These are phyloP conservation scores for Penicillium sp. DNA, from an alignment of 2,329 filamentous ascomycete species.

Conservation along the genomic window DNA sequence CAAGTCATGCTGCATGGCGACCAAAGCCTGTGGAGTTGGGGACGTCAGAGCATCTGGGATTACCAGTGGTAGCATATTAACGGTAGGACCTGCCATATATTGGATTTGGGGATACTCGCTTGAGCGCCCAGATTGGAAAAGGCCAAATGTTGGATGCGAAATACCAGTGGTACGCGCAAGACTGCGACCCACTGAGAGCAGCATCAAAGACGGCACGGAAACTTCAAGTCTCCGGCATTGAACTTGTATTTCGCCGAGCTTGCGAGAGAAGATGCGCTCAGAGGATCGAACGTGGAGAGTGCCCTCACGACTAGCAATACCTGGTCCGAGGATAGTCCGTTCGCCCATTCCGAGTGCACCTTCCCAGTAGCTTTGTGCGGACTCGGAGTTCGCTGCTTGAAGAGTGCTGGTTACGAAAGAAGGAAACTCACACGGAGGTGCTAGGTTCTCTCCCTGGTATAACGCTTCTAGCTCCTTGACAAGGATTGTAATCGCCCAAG, in stretches of 20 bases:
- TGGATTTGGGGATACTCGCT: slow-evolving; percentile 1
- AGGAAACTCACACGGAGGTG: not conserved
- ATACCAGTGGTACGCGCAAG: not conserved
- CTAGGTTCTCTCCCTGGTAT: not conserved
- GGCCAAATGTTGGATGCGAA: slow-evolving; percentile 3
- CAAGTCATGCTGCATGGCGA: slow-evolving; percentile 1
- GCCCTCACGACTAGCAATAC: not conserved
- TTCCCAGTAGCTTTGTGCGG: not conserved
- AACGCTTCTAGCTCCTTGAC: slow-evolving; percentile 6
- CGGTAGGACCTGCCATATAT: not conserved
- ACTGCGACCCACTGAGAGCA: not conserved
- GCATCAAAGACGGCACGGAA: slow-evolving; percentile 1
- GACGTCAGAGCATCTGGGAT: not conserved
- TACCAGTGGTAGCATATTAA: slow-evolving; percentile 3
- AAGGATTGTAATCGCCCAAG: slow-evolving; percentile 11
- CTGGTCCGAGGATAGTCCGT: not conserved
- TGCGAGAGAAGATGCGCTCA: not conserved
- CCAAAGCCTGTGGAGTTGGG: not conserved
- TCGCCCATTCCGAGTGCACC: not conserved
- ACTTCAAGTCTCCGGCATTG: slow-evolving; percentile 1
- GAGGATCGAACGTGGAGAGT: not conserved
- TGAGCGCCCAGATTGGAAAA: slow-evolving; percentile 7
- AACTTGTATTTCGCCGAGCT: not conserved
- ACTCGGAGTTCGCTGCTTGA: not conserved
- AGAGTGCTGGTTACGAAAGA: not conserved